Evolutionary conservation across 2,329 filamentous ascomycete species (phyloP).

Genomic region (Epichloe typhina): DNA sequence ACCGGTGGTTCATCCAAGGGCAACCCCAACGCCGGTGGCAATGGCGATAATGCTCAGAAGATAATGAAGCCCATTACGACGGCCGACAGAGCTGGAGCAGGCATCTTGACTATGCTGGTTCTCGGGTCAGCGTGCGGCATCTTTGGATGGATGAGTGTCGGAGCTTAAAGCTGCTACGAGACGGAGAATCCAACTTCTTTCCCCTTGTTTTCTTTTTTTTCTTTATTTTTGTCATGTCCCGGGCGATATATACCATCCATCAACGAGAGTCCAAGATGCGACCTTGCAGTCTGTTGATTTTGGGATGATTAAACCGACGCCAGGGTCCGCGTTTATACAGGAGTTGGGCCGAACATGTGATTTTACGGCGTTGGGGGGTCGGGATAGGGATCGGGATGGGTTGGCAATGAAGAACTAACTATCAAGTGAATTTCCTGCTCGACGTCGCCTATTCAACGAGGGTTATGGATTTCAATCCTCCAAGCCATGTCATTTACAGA

Average conservation of each 20-base stretch:
- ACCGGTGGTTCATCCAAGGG: slow-evolving; percentile 39
- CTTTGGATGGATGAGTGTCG: slow-evolving; percentile 37
- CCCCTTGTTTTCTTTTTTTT: background rate
- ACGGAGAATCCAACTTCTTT: background rate
- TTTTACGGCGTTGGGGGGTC: background rate
- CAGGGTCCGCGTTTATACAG: background rate
- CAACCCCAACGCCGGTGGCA: slow-evolving; percentile 28
- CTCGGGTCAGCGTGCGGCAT: slow-evolving; percentile 25
- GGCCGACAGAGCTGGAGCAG: slow-evolving; percentile 33
- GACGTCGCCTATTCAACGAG: background rate
- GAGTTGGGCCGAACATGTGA: background rate
- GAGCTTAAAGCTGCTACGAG: slow-evolving; percentile 11
- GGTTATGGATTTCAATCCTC: too few relatives aligned
- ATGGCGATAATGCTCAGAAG: slow-evolving; percentile 21
- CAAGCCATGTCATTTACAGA: background rate
- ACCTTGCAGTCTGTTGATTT: background rate
- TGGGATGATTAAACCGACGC: background rate
- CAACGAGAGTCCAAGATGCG: background rate
- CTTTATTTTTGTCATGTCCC: background rate
- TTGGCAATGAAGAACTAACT: too few relatives aligned
- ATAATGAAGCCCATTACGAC: slow-evolving; percentile 24
- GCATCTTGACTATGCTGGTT: slow-evolving; percentile 33
- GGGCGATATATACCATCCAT: background rate
- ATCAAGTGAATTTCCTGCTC: too few relatives aligned
- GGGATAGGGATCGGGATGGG: too few relatives aligned